phyloP scores from a whole-genome alignment of 768 basidiomycete genomes.

The Plicaturopsis crispa region DNA sequence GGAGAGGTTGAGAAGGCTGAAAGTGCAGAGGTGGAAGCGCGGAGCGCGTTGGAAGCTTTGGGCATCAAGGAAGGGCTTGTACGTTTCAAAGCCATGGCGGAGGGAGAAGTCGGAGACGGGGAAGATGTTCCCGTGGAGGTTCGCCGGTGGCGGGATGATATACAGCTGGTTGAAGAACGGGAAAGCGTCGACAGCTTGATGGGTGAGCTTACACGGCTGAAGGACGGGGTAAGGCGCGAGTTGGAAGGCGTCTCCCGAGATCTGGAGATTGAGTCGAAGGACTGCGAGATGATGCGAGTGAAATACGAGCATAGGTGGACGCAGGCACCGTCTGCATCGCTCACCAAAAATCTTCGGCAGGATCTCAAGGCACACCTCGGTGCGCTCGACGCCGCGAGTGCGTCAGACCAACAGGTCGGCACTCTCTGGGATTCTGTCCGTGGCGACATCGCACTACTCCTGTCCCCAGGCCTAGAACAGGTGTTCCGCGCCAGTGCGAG shows the following conservation, averaged over 20 bases:
- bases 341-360: slow-evolving; percentile 63
- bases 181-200: slow-evolving; percentile 64
- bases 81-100: slow-evolving; percentile 65
- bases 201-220: slow-evolving; percentile 48
- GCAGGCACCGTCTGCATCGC: slow-evolving; percentile 72
- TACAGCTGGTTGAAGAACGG: slow-evolving; percentile 57
- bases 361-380: slow-evolving; percentile 73
- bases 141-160: slow-evolving; percentile 67
- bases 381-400: slow-evolving; percentile 68
- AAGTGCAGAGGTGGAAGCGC: slow-evolving; percentile 69
- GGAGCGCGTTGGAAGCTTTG: slow-evolving; percentile 73
- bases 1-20: slow-evolving; percentile 86
- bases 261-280: slow-evolving; percentile 75
- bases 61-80: slow-evolving; percentile 67
- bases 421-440: slow-evolving; percentile 65
- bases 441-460: slow-evolving; percentile 55
- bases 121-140: slow-evolving; percentile 70
- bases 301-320: slow-evolving; percentile 85
- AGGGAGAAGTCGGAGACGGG: slow-evolving; percentile 52
- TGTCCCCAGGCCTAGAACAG: slow-evolving; percentile 53
- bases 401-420: slow-evolving; percentile 72
- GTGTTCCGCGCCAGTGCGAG: slow-evolving; percentile 46
- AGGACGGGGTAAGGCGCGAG: slow-evolving; percentile 46
- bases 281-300: slow-evolving; percentile 84
- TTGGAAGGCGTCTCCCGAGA: slow-evolving; percentile 58